Evolutionary conservation across 2,329 filamentous ascomycete genomes (phyloP).

Genomic region (Cucurbitaria berberidis): DNA sequence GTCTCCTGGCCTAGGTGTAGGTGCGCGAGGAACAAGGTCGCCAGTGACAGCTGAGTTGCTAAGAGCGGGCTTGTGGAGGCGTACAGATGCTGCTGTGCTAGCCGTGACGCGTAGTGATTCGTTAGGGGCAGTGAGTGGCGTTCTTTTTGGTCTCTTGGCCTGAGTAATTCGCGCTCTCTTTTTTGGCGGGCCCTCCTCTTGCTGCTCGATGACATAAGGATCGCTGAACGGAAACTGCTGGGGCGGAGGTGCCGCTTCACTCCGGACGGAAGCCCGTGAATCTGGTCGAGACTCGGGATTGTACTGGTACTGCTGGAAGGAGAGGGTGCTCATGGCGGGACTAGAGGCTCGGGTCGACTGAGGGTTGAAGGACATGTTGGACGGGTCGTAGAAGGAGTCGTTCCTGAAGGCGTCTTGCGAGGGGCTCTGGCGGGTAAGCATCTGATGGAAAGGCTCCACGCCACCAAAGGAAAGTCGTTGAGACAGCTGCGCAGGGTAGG

Average conservation of each 20-base stretch:
- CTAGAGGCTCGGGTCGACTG: conserved; percentile 53
- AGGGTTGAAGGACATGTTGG: conserved; percentile 31
- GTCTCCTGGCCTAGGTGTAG: conserved; percentile 72
- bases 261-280: conserved; percentile 49
- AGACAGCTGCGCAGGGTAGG: conserved; percentile 18
- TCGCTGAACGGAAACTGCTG: conserved; percentile 28
- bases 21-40: conserved; percentile 76
- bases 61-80: conserved; percentile 77
- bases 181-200: conserved; percentile 64
- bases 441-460: conserved; percentile 46
- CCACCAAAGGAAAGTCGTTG: conserved; percentile 35
- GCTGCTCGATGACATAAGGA: conserved; percentile 34
- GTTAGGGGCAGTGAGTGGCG: conserved; percentile 72
- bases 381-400: conserved; percentile 38
- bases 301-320: conserved; percentile 42
- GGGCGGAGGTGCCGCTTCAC: conserved; percentile 29
- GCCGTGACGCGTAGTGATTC: conserved; percentile 89
- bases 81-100: conserved; percentile 85
- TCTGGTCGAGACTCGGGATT: conserved; percentile 45
- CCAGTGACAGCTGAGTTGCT: conserved; percentile 60
- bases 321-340: conserved; percentile 52
- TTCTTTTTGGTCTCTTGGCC: conserved; percentile 73
- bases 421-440: conserved; percentile 43
- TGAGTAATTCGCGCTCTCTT: conserved; percentile 83
- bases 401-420: conserved; percentile 31